Evolutionary conservation across 768 basidiomycete species (phyloP), one percentile per base, ranked within the genome.

Genomic region (Lentinula guzmanii): DNA sequence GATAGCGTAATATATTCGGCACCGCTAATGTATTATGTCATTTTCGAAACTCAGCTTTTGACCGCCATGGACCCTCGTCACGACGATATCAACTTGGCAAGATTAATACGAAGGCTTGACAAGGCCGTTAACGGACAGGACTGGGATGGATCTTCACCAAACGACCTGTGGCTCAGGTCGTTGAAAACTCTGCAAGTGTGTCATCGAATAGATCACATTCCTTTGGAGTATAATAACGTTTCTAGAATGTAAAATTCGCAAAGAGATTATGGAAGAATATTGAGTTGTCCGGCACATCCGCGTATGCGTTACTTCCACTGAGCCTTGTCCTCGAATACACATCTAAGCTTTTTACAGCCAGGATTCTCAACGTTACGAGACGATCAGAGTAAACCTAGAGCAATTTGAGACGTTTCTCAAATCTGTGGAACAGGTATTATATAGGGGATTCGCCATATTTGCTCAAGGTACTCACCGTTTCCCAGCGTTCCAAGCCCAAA

Each of bases 71-170:
- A 48, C 21, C 21, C 51, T 52, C 51, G 51, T 28, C 89, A 89
- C 61, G 86, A 91, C 74, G 80, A 82, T 65, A 82, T 91, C 11
- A 91, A 91, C 71, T 75, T 91, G 8, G 72, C 74, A 9, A 79
- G 87, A 53, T 78, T 91, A 6, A 71, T 91, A 4, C 77, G 79
- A 48, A 71, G 84, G 60, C 78, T 92, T 0, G 87, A 91, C 61
- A 83, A 81, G 66, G 76, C 80, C 9, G 71, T 82, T 0, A 76
- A 57, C 73, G 77, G 77, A 46, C 70, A 67, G 21, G 71, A 72
- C 59, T 79, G 75, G 77, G 67, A 70, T 57, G 66, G 68, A n/a
- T 61, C 66, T 33, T 61, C 65, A 1, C 64, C 65, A 37, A 67
- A 69, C 16, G 67, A 72, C 10, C 71, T 75, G 0, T 87, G 85